A percentile compares a stretch with the other conserved stretches of the same genome.
These are phyloP conservation scores for Singerocomus rubriflavus DNA, from an alignment of 1,284 basidiomycete genomes.

Conservation along the genomic window DNA sequence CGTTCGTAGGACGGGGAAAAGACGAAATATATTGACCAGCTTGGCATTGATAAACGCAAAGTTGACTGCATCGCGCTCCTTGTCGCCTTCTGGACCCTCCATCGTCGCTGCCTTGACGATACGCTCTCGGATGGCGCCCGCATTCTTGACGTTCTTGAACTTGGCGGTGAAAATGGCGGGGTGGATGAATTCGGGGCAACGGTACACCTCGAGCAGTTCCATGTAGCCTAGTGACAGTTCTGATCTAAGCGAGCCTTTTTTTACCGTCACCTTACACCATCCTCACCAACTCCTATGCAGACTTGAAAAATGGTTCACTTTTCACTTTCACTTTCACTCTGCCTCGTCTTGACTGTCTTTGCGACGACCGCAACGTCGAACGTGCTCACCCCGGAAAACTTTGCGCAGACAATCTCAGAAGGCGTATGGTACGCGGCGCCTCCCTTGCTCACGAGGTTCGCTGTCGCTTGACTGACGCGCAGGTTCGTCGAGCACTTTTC, in stretches of 20 bases:
- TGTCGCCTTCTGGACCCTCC: constrained; percentile 59
- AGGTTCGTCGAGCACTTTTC: constrained; percentile 77
- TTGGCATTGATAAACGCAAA: constrained; percentile 87
- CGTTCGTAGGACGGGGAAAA: background rate
- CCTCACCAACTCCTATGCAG: background rate
- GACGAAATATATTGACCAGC: constrained; percentile 38
- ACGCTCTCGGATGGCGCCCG: constrained; percentile 54
- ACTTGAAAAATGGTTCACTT: background rate
- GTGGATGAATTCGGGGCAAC: constrained; percentile 50
- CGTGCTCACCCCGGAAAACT: constrained; percentile 63
- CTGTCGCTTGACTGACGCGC: background rate
- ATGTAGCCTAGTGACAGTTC: constrained; percentile 5
- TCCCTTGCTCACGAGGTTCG: background rate
- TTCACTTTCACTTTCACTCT: constrained; percentile 18
- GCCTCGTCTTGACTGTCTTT: constrained; percentile 36
- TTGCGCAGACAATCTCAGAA: constrained; percentile 49
- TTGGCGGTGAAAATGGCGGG: constrained; percentile 62
- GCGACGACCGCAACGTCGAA: constrained; percentile 32
- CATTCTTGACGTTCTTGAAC: constrained; percentile 66
- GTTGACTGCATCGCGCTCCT: constrained; percentile 70
- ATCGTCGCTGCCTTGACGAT: constrained; percentile 68
- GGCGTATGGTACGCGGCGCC: constrained; percentile 62
- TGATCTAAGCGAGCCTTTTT: constrained; percentile 9
- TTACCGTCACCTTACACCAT: background rate
- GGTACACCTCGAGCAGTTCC: constrained; percentile 50